Percentiles rank a stretch among this genome's conserved stretches.
Conservation (phyloP, 2,329 filamentous ascomycete genomes). For the Ophiostoma fasciatum region DNA sequence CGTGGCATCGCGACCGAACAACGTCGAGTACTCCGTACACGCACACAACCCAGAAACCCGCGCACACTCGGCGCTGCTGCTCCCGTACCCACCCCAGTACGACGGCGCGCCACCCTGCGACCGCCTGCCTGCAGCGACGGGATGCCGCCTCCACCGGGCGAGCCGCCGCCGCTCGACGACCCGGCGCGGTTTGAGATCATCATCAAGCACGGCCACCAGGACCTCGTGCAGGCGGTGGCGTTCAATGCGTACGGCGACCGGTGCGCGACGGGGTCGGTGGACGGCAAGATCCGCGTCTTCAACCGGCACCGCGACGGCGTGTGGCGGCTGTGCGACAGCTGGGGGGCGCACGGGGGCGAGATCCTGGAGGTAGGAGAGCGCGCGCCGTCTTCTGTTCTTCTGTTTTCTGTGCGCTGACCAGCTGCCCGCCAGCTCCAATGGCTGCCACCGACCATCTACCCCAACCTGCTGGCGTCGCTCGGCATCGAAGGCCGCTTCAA, state of each 20-base stretch:
- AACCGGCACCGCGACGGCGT: slow-evolving; percentile 63
- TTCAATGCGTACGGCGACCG: slow-evolving; percentile 90
- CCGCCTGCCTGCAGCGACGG: too few species aligned
- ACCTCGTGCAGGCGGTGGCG: slow-evolving; percentile 69
- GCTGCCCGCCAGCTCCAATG: slow-evolving; percentile 58
- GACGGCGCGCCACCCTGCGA: too few species aligned
- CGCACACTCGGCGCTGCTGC: too few species aligned
- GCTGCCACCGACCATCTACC: slow-evolving; percentile 81
- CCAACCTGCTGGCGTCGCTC: slow-evolving; percentile 71
- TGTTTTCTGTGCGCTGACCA: slow-evolving; percentile 8
- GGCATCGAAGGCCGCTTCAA: slow-evolving; percentile 83
- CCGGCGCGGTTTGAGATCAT: slow-evolving; percentile 40
- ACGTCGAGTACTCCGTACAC: too few species aligned
- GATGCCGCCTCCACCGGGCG: slow-evolving; percentile 14
- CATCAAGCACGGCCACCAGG: slow-evolving; percentile 60
- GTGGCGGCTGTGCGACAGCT: slow-evolving; percentile 74
- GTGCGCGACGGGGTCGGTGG: slow-evolving; percentile 79
- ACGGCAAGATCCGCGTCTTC: slow-evolving; percentile 88
- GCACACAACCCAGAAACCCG: too few species aligned
- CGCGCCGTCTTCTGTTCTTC: too few species aligned
- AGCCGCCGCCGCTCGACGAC: slow-evolving; percentile 24
- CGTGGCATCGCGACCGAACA: too few species aligned
- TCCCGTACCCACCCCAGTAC: too few species aligned
- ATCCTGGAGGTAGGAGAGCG: slow-evolving; percentile 74
- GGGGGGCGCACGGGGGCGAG: slow-evolving; percentile 81